Evolutionary conservation across 2,329 filamentous ascomycete genomes (phyloP).

Genomic region (Penicillium hordei): DNA sequence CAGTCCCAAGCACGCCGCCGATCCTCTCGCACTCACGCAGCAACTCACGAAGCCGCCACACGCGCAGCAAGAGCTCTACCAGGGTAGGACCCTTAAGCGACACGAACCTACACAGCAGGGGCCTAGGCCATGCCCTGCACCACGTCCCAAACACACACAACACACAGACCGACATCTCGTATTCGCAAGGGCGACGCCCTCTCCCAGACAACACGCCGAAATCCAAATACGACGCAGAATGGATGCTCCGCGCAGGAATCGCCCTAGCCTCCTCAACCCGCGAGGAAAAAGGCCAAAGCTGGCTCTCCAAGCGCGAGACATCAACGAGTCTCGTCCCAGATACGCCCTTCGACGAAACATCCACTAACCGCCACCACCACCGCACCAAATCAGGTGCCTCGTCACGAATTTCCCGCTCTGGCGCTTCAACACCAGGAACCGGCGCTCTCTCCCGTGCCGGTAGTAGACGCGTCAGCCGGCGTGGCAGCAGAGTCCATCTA

Average conservation of each 20-base stretch:
- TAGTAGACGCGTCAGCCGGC: constrained; percentile 35
- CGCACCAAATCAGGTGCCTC: constrained; percentile 28
- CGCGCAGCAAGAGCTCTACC: constrained; percentile 37
- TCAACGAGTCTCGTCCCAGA: constrained; percentile 54
- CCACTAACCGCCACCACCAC: constrained; percentile 23
- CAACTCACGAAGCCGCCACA: constrained; percentile 36
- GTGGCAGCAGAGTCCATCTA: constrained; percentile 29
- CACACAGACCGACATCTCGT: constrained; percentile 7
- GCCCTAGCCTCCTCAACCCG: constrained; percentile 57
- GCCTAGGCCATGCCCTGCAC: constrained; percentile 28
- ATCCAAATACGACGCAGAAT: constrained; percentile 49
- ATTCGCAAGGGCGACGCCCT: constrained; percentile 4
- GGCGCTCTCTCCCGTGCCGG: constrained; percentile 28
- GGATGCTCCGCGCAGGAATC: constrained; percentile 60
- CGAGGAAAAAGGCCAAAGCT: constrained; percentile 63
- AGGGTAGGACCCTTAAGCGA: constrained; percentile 35
- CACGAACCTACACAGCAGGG: constrained; percentile 34
- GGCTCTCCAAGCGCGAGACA: constrained; percentile 58
- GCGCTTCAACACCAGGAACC: constrained; percentile 36
- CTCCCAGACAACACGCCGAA: constrained; percentile 5
- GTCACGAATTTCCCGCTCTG: constrained; percentile 34
- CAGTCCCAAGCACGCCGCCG: constrained; percentile 45
- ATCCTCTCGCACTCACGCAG: constrained; percentile 45
- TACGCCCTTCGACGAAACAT: constrained; percentile 33
- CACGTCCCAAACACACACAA: constrained; percentile 12